A percentile compares a stretch with the other conserved stretches of the same genome.
Evolutionary conservation across 768 basidiomycete species (phyloP).

Genomic region (Suillus occidentalis): DNA sequence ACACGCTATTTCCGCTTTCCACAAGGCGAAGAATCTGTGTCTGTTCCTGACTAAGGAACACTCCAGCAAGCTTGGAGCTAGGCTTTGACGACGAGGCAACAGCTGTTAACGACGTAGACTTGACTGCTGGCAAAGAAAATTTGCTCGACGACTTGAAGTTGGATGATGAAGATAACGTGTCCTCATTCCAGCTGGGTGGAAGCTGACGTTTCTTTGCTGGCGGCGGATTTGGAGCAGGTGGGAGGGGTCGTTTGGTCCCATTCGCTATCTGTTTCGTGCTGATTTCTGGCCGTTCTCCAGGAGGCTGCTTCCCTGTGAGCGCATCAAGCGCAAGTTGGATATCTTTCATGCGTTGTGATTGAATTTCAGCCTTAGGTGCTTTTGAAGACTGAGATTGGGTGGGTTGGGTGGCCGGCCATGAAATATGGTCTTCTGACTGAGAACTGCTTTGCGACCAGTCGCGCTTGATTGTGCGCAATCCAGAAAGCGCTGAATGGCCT

Average conservation of each 20-base stretch:
- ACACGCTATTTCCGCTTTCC: conserved; percentile 69
- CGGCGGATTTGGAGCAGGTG: conserved; percentile 20
- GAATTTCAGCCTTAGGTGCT: conserved; percentile 14
- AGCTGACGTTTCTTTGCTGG: conserved; percentile 57
- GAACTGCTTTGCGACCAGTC: conserved; percentile 56
- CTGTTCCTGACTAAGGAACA: conserved; percentile 86
- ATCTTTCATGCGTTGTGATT: conserved; percentile 47
- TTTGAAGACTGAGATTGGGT: conserved; percentile 16
- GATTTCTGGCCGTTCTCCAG: conserved; percentile 14
- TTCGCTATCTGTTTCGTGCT: conserved; percentile 21
- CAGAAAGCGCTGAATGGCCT: conserved; percentile 46
- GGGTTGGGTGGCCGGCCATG: conserved; percentile 40
- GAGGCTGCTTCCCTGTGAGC: conserved; percentile 35
- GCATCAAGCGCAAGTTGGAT: conserved; percentile 57
- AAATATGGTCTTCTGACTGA: conserved; percentile 36
- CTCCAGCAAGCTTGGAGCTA: conserved; percentile 31
- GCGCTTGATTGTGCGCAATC: conserved; percentile 58
- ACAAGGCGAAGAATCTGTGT: conserved; percentile 80
- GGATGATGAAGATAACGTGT: conserved; percentile 37
- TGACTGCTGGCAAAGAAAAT: conserved; percentile 10
- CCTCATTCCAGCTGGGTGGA: conserved; percentile 48
- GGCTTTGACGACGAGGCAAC: conserved; percentile 12
- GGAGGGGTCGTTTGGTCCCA: conserved; percentile 35
- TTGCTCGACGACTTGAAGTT: conserved; percentile 29
- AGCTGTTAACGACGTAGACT: conserved; percentile 10